A percentile compares a stretch with the other conserved stretches of the same genome.
phyloP scores from a whole-genome alignment of 768 basidiomycete genomes.

The Phaeotremella skinneri region DNA sequence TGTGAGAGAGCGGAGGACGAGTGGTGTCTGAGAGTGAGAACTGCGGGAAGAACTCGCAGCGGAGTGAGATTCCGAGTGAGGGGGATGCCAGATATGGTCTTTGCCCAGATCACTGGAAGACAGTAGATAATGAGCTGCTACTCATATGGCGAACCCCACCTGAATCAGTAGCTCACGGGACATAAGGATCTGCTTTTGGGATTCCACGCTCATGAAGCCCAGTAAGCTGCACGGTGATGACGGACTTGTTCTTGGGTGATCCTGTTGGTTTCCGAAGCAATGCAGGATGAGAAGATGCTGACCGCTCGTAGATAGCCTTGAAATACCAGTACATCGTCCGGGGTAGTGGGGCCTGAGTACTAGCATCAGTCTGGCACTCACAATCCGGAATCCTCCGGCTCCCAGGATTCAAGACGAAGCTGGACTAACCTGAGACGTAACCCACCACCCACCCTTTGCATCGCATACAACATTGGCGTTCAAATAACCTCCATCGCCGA shows the following conservation, averaged over 20 bases:
- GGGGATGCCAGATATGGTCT: not conserved
- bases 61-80: not conserved
- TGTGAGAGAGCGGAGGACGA: not conserved
- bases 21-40: not conserved
- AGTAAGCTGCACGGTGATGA: slow-evolving; percentile 51
- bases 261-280: slow-evolving; percentile 9
- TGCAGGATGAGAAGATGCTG: slow-evolving; percentile 32
- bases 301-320: slow-evolving; percentile 28
- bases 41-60: not conserved
- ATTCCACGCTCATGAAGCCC: slow-evolving; percentile 41
- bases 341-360: slow-evolving; percentile 48
- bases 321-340: slow-evolving; percentile 42
- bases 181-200: slow-evolving; percentile 49
- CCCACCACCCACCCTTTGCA: slow-evolving; percentile 45
- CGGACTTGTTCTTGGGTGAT: slow-evolving; percentile 12
- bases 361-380: not conserved
- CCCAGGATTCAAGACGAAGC: not conserved
- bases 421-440: slow-evolving; percentile 48
- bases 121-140: slow-evolving; percentile 5
- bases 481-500: slow-evolving; percentile 39
- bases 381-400: not conserved
- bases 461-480: slow-evolving; percentile 50
- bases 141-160: not conserved
- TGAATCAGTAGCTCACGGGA: slow-evolving; percentile 24
- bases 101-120: not conserved